Evolutionary conservation across 768 basidiomycete genomes (phyloP).

Genomic region (Kwoniella sp.): DNA sequence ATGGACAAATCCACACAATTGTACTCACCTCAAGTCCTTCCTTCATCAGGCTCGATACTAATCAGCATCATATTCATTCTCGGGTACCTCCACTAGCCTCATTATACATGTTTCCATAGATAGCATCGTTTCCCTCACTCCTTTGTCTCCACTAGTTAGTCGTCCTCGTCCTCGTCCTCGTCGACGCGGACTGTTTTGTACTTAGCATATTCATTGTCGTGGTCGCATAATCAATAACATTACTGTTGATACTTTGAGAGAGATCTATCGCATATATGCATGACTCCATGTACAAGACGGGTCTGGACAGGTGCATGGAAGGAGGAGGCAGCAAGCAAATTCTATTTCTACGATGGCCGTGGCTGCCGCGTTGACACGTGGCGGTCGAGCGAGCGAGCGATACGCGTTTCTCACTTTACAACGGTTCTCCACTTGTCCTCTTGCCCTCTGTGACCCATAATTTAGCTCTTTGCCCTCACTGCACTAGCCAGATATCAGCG

Average conservation of each 20-base stretch:
- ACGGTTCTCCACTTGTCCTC: neutral
- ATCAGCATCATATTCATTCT: too few relatives aligned
- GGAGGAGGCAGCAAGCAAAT: too few relatives aligned
- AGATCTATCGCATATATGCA: neutral
- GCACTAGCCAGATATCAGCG: too few relatives aligned
- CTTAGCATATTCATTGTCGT: neutral
- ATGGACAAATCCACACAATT: neutral
- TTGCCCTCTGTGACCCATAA: neutral
- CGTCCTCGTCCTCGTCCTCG: too few relatives aligned
- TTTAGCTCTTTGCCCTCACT: neutral
- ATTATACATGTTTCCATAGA: too few relatives aligned
- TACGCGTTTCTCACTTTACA: neutral
- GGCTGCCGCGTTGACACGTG: too few relatives aligned
- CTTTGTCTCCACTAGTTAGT: neutral
- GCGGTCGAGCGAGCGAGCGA: neutral
- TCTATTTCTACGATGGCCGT: too few relatives aligned
- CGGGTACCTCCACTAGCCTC: too few relatives aligned
- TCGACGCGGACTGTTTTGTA: too few relatives aligned
- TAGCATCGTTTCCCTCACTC: neutral
- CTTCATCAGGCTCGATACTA: neutral
- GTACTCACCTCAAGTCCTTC: neutral
- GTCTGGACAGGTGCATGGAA: too few relatives aligned
- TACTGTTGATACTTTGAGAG: neutral
- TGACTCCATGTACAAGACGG: too few relatives aligned
- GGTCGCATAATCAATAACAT: neutral